Evolutionary conservation across 2,329 filamentous ascomycete species (phyloP), one percentile per base, ranked within the genome.

Genomic region (Simplicillium aogashimaense): DNA sequence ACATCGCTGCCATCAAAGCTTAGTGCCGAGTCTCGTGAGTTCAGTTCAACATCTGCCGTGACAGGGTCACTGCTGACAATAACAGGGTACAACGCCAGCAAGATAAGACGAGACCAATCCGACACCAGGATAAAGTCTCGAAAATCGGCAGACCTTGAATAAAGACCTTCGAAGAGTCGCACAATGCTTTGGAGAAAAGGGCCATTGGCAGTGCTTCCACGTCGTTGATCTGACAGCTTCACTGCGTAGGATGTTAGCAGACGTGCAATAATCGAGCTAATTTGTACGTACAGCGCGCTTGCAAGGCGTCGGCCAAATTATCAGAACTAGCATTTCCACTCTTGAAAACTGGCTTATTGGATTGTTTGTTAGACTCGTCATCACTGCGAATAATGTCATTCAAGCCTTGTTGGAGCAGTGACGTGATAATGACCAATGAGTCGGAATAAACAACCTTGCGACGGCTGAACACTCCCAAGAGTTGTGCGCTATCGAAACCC

Each of bases 1-100:
- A 95, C 83, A 59, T 90, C 86, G 35, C 82, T 80, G 1, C 87
- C 87, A 49, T 92, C 86, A 49, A 95, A 94, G 1, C 79, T 90
- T 42, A 95, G 72, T 2, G 78, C 76, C 10, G 85, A 85, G 48
- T 89, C 83, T 50, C 83, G 76, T 13, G 87, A 89, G 50, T 87
- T 80, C n/a, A 97, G 65, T 58, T 98, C 92, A 1, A 81, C 85
- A 51, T 92, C 85, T 0, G 92, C 81, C 40, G 77, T 83, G 31
- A 95, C 81, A 16, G 81, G 74, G 59, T 95, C 87, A 11, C 86
- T 81, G 50, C 86, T 90, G 18, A 95, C 88, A 37, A 95, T 75
- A 14, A 92, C 78, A 2, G 92, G 89, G 55, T 92, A 98, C 3
- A 97, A 66, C 11, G 87, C 81, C 29, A 78, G 76, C 1, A 95